Evolutionary conservation across 78 protist species (phyloP), one percentile per base, ranked within the genome.

Genomic region (Dictyostelium purpureum): DNA sequence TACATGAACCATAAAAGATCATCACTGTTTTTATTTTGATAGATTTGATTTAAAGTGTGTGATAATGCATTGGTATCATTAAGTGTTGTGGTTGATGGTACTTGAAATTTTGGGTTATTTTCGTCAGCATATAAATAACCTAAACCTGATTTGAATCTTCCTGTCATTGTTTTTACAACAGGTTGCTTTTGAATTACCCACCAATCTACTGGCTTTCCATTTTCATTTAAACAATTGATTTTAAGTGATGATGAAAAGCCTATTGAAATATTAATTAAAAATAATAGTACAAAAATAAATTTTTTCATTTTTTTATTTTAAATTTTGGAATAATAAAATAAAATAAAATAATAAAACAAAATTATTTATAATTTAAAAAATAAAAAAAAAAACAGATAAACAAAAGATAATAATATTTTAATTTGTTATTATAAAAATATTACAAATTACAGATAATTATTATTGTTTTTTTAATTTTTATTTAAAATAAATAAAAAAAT

Each of bases 111-210:
- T 38, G 79, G 82, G 9, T 19, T 37, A 14, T 65, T 37, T 21
- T 49, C 87, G 56, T 90, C 94, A 16, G 94, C 94, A 54, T 78
- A 79, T 4, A 63, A 2, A 38, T 73, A 79, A 0, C 57, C 82
- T 2, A 43, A 26, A 6, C 89, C 94, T 16, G 42, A 51, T 28
- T 28, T 38, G n/a, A 31, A 45, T 59, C 28, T 43, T 7, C 45
- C 67, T 6, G 35, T 21, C 35, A 21, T 45, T 0, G 19, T 7
- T 51, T 74, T 19, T 16, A 35, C 24, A 10, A 63, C 12, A 21
- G 87, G 89, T 28, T 49, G 87, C 26, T 88, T 88, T 37, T 56
- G 57, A 19, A 79, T 79, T 3, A 78, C 94, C 94, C 94, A 90
- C 94, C 94, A 90, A 79, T 90, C 94, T 24, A 90, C 94, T 47